phyloP scores from a whole-genome alignment of 305 asterid genomes.

The Fraxinus paxiana region DNA sequence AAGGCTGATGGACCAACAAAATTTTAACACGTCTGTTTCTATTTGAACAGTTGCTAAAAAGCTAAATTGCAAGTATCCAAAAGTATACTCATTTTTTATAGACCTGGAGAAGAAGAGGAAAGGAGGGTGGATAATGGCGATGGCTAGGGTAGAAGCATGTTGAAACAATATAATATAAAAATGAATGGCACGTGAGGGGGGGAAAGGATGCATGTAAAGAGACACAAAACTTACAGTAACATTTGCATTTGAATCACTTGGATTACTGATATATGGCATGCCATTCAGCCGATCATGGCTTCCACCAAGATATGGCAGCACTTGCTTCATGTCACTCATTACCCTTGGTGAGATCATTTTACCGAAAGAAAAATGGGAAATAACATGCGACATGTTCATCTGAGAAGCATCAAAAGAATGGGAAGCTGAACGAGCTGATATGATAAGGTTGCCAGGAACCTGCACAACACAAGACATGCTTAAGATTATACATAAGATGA shows the following conservation, averaged over 20 bases:
- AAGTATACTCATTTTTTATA: not conserved
- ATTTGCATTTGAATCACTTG: conserved; percentile 76
- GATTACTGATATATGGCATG: conserved; percentile 71
- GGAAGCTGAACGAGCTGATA: conserved; percentile 85
- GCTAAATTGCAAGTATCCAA: not conserved
- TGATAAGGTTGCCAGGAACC: conserved; percentile 92
- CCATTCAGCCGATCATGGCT: conserved; percentile 81
- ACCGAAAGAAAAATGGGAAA: conserved; percentile 79
- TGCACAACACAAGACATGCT: conserved; percentile 33
- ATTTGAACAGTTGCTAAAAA: not conserved
- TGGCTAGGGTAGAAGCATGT: not conserved
- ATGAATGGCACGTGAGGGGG: not conserved
- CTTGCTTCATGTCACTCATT: conserved; percentile 64
- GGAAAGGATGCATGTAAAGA: conserved; percentile 8
- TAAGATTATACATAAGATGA: not conserved
- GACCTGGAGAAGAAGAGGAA: not conserved
- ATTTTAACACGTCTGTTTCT: not conserved
- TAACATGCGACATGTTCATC: conserved; percentile 96
- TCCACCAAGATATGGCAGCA: conserved; percentile 71
- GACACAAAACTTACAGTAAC: conserved; percentile 68
- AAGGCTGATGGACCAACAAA: not conserved
- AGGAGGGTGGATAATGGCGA: not conserved
- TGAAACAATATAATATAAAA: not conserved
- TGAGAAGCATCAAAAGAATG: conserved; percentile 93
- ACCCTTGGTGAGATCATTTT: conserved; percentile 64